Percentiles rank a stretch among this genome's conserved stretches.
phyloP scores from a whole-genome alignment of 768 basidiomycete genomes.

The Phylloporus sp. region DNA sequence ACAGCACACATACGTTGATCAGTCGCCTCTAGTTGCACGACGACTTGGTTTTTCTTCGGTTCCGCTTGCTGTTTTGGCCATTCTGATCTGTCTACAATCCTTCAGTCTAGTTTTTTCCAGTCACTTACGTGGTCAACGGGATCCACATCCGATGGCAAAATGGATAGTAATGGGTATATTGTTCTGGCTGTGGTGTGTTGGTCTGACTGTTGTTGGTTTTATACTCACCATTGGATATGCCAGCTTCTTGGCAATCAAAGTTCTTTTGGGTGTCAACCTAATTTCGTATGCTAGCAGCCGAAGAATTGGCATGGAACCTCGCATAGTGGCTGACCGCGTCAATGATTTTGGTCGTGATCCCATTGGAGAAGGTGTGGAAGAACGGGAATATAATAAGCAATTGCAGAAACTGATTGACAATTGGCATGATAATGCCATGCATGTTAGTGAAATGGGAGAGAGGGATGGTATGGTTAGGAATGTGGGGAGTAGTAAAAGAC shows the following conservation, averaged over 20 bases:
- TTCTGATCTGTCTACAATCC: constrained; percentile 73
- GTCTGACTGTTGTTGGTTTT: constrained; percentile 20
- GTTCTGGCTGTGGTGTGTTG: constrained; percentile 80
- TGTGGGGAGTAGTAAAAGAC: constrained; percentile 35
- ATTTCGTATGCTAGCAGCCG: constrained; percentile 77
- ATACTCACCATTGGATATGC: neutral
- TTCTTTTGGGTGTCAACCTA: constrained; percentile 87
- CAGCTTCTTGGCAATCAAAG: constrained; percentile 81
- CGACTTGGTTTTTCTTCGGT: constrained; percentile 91
- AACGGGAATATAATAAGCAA: constrained; percentile 82
- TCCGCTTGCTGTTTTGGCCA: constrained; percentile 79
- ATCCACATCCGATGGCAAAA: constrained; percentile 42
- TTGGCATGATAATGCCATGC: constrained; percentile 60
- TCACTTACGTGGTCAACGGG: constrained; percentile 37
- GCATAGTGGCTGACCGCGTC: constrained; percentile 65
- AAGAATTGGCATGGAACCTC: constrained; percentile 70
- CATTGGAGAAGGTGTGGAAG: constrained; percentile 85
- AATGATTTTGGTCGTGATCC: constrained; percentile 90
- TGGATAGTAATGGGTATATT: constrained; percentile 61
- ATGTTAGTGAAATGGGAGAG: constrained; percentile 71
- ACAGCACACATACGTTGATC: constrained; percentile 88
- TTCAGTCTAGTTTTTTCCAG: constrained; percentile 53
- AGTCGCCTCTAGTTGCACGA: constrained; percentile 90
- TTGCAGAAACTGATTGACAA: constrained; percentile 69
- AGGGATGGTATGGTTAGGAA: constrained; percentile 15